Percentiles rank a stretch among this genome's conserved stretches.
These are phyloP conservation scores for Fusarium papillatum DNA, from an alignment of 2,329 filamentous ascomycete genomes.

Conservation along the genomic window DNA sequence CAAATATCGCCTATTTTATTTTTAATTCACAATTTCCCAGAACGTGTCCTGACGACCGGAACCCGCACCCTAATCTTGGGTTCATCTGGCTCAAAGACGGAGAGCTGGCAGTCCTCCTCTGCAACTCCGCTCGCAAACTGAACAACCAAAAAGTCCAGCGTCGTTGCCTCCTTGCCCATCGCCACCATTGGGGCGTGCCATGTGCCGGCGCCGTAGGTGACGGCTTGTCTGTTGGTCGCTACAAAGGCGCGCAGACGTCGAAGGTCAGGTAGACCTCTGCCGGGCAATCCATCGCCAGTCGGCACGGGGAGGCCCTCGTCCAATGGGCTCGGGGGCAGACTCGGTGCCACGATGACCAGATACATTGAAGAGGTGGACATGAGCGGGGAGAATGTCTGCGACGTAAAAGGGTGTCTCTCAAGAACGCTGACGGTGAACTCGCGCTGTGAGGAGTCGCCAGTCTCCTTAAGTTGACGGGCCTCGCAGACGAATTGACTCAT, in stretches of 20 bases:
- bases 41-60: slow-evolving; percentile 25
- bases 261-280: slow-evolving; percentile 80
- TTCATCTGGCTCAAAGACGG: slow-evolving; percentile 57
- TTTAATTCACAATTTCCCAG: slow-evolving; percentile 26
- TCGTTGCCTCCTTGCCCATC: slow-evolving; percentile 69
- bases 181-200: slow-evolving; percentile 99
- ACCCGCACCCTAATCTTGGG: slow-evolving; percentile 54
- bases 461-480: slow-evolving; percentile 45
- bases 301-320: slow-evolving; percentile 47
- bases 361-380: slow-evolving; percentile 69
- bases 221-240: slow-evolving; percentile 82
- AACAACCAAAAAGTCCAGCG: slow-evolving; percentile 89
- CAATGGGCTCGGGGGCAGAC: slow-evolving; percentile 60
- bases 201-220: slow-evolving; percentile 92
- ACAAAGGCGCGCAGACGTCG: slow-evolving; percentile 80
- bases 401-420: slow-evolving; percentile 94
- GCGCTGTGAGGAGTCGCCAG: slow-evolving; percentile 18
- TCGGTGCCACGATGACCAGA: slow-evolving; percentile 91
- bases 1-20: slow-evolving; percentile 22
- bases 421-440: slow-evolving; percentile 77
- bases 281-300: slow-evolving; percentile 59
- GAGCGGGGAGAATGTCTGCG: slow-evolving; percentile 92
- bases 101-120: slow-evolving; percentile 91
- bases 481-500: slow-evolving; percentile 93
- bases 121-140: slow-evolving; percentile 90